phyloP scores from a whole-genome alignment of 306 rosid genomes.

The Vigna reflexopilosa region DNA sequence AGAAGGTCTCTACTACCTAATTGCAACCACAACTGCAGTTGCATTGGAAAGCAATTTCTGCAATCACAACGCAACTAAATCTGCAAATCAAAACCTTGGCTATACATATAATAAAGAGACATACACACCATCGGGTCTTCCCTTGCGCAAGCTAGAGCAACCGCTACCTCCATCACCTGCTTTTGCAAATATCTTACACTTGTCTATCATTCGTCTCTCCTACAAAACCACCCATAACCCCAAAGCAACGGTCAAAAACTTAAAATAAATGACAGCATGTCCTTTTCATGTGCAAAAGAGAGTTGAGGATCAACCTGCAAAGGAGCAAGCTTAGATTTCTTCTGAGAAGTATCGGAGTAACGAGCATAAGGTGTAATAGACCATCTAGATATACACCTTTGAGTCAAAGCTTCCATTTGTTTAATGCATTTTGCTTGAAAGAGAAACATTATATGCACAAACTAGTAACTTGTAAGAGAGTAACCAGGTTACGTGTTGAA shows the following conservation, averaged over 20 bases:
- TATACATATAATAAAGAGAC: conserved; percentile 16
- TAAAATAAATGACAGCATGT: conserved; percentile 16
- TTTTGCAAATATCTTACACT: conserved; percentile 72
- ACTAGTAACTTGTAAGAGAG: conserved; percentile 21
- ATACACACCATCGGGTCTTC: conserved; percentile 73
- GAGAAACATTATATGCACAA: conserved; percentile 55
- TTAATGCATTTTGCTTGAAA: conserved; percentile 51
- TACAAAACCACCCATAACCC: conserved; percentile 46
- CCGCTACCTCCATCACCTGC: conserved; percentile 96
- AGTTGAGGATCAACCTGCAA: conserved; percentile 66
- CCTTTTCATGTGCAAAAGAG: conserved; percentile 21
- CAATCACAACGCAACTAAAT: background rate
- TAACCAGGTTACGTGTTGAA: conserved; percentile 25
- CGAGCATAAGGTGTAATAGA: conserved; percentile 46
- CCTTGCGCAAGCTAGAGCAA: conserved; percentile 74
- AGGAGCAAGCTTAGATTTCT: conserved; percentile 84
- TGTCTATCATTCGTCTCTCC: conserved; percentile 95
- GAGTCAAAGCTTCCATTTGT: conserved; percentile 52
- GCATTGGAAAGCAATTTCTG: background rate
- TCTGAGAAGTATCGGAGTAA: conserved; percentile 59
- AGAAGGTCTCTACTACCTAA: conserved; percentile 7
- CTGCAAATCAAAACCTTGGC: background rate
- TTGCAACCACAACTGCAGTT: background rate
- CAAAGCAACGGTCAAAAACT: conserved; percentile 29
- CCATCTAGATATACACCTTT: conserved; percentile 58